Base-by-base conservation (phyloP, 2,329 filamentous ascomycete genomes). In the Pseudohalonectria lignicola region DNA sequence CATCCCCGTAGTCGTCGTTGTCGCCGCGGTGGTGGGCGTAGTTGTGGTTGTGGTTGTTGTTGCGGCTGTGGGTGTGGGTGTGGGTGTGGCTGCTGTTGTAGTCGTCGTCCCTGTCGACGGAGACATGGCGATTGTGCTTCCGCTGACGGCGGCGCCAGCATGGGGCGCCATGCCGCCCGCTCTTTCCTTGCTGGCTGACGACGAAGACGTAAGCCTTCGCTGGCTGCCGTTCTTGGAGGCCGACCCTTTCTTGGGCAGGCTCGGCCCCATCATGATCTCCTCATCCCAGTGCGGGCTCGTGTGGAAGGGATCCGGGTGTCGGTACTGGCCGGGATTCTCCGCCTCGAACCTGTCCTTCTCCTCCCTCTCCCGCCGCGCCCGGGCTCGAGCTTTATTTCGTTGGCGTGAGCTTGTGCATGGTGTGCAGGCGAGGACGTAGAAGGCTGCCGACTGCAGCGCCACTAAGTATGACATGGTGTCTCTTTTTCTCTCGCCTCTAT, bases 211-310 rank as follows among this genome's bases (percentile, higher is more conserved):
- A 44, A 82, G 59, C 15, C 73, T 71, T 36, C 76, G 67, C 46
- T 79, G 70, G 49, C 73, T 77, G 36, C 62, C 64, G 52, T 66
- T 76, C 61, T 70, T 76, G 60, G 59, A 74, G 15, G 71, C 61
- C n/a, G n/a, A n/a, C n/a, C n/a, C n/a, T 56, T 79, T 71, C 50
- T 79, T 79, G 23, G 79, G 79, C 26, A 83, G 71, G 3, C 75
- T 77, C 2, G 88, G 88, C 0, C 88, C 88, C 61, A 88, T 71
- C 44, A 68, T 69, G 47, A 95, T 93, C 59, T 95, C 88, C 53
- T 92, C 83, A 23, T 73, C 67, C 88, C 88, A 95, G 60, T 85
- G 86, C 11, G 82, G 80, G 51, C 95, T 95, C 20, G 86, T 94
- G 51, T 79, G 81, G 50, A 86, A 92, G 1, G 86, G 84, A 32